A percentile compares a stretch with the other conserved stretches of the same genome.
phyloP scores from a whole-genome alignment of 225 moss, liverwort and hornwort genomes.

The Sphagnum contortum region DNA sequence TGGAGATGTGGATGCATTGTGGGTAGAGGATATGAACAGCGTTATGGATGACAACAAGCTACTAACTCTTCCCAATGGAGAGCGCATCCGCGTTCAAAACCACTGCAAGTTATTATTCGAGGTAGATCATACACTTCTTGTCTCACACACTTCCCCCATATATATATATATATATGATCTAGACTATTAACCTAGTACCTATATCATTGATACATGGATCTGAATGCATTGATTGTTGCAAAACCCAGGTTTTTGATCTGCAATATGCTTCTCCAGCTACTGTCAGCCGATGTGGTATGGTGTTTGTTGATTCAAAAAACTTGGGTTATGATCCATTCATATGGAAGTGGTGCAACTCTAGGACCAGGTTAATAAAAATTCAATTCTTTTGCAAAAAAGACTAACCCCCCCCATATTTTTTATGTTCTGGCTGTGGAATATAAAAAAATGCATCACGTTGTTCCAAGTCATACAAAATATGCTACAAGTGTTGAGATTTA shows the following conservation, averaged over 20 bases:
- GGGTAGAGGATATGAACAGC: conserved; percentile 95
- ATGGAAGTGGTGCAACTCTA: conserved; percentile 73
- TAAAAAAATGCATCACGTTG: too few species aligned
- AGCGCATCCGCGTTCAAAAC: conserved; percentile 71
- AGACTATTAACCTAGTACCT: neutral
- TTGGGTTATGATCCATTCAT: conserved; percentile 71
- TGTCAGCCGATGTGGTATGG: conserved; percentile 86
- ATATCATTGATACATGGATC: neutral
- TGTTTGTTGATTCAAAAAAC: conserved; percentile 76
- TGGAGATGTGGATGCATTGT: conserved; percentile 71
- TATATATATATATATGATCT: neutral
- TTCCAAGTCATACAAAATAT: too few species aligned
- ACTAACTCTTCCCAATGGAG: conserved; percentile 82
- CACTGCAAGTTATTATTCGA: conserved; percentile 82
- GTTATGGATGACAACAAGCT: conserved; percentile 91
- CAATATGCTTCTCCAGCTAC: conserved; percentile 91
- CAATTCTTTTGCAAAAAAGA: neutral
- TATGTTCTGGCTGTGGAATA: too few species aligned
- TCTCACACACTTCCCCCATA: too few species aligned
- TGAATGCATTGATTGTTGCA: neutral
- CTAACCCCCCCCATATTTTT: too few species aligned
- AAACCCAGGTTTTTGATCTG: conserved; percentile 58
- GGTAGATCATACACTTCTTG: conserved; percentile 13
- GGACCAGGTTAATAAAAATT: conserved; percentile 21
- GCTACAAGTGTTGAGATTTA: too few species aligned